These are phyloP conservation scores for Elaeagnus macrophylla DNA, from an alignment of 306 rosid genomes.

Conservation along the genomic window DNA sequence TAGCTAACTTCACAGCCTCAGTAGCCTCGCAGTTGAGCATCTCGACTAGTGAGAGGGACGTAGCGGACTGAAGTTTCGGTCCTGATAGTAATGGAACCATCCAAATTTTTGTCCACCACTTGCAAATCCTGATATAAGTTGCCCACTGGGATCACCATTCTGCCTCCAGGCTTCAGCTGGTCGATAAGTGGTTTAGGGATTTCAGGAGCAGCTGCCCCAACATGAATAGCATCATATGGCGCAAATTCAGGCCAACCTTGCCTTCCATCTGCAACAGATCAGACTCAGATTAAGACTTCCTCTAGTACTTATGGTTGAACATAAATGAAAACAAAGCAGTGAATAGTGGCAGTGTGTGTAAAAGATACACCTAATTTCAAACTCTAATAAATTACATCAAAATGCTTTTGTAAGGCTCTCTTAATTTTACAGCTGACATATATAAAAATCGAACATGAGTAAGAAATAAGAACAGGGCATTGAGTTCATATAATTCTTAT, in stretches of 20 bases:
- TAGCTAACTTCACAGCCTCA: slow-evolving; percentile 2
- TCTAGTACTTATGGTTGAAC: no score
- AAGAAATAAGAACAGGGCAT: no score
- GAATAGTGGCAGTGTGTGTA: no score
- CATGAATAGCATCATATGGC: slow-evolving; percentile 93
- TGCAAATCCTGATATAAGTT: slow-evolving; percentile 63
- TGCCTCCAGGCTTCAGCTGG: slow-evolving; percentile 90
- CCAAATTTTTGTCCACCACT: slow-evolving; percentile 75
- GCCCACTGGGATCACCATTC: slow-evolving; percentile 97
- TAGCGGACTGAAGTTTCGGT: slow-evolving; percentile 78
- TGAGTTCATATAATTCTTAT: no score
- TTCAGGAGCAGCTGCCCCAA: slow-evolving; percentile 91
- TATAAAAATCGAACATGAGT: no score
- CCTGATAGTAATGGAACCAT: slow-evolving; percentile 56
- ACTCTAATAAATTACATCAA: no score
- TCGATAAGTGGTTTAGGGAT: slow-evolving; percentile 74
- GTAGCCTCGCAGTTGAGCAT: slow-evolving; percentile 56
- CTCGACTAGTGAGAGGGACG: slow-evolving; percentile 87
- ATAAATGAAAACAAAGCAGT: no score
- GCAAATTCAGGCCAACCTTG: slow-evolving; percentile 74
- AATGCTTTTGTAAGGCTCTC: no score
- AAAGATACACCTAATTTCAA: no score
- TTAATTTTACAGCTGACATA: no score
- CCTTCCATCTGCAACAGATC: slow-evolving; percentile 63
- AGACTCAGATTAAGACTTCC: no score